Evolutionary conservation across 2,329 filamentous ascomycete species (phyloP).

Genomic region (Sporothrix pseudoabietina): DNA sequence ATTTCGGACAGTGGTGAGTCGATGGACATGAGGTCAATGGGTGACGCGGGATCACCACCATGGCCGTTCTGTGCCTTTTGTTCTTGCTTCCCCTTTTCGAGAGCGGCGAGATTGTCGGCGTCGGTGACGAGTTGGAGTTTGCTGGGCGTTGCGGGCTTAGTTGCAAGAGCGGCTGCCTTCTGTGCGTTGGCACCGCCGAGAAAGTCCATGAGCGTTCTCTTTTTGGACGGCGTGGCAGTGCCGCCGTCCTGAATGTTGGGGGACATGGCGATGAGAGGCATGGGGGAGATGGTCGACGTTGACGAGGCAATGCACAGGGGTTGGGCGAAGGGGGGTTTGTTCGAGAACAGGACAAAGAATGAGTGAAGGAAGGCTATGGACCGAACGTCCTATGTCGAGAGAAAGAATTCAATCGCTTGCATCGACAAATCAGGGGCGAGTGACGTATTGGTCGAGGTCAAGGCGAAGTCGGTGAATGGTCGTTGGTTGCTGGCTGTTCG

Average conservation of each 20-base stretch:
- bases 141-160: slow-evolving; percentile 26
- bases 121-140: slow-evolving; percentile 33
- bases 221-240: slow-evolving; percentile 47
- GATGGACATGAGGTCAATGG: slow-evolving; percentile 24
- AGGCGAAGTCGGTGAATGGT: background rate
- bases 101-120: slow-evolving; percentile 33
- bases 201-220: slow-evolving; percentile 53
- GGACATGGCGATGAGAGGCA: slow-evolving; percentile 54
- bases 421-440: background rate
- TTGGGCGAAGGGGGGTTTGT: background rate
- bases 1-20: slow-evolving; percentile 30
- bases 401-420: background rate
- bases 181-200: slow-evolving; percentile 36
- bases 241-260: slow-evolving; percentile 50
- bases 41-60: slow-evolving; percentile 3
- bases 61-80: slow-evolving; percentile 28
- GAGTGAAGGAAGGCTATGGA: background rate
- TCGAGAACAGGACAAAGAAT: background rate
- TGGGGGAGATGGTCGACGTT: slow-evolving; percentile 36
- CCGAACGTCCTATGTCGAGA: background rate
- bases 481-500: background rate
- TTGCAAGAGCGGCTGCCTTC: background rate
- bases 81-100: slow-evolving; percentile 16
- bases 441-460: background rate
- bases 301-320: background rate